Evolutionary conservation across 1,284 basidiomycete species (phyloP), one percentile per base, ranked within the genome.

Genomic region (Xerocomus minutiporus): DNA sequence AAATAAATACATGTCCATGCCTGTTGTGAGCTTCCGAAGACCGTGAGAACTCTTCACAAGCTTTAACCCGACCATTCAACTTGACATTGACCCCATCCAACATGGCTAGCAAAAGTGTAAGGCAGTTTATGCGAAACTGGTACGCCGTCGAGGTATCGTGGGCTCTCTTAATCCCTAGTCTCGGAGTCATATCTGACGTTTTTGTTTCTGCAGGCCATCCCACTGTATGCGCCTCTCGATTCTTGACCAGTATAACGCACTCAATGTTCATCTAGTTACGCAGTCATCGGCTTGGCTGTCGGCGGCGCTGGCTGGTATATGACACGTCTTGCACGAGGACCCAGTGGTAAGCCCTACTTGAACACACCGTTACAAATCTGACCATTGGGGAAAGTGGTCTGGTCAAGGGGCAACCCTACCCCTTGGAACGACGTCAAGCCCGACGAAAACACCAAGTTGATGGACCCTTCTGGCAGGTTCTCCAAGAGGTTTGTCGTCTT

Each of bases 341-440:
- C 88, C 32, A 75, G 70, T 40, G 76, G 88, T 90, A 65, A 67
- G 83, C 72, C 29, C 20, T 50, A 11, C 23, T 28, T 41, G 23
- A 28, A 4, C 46, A 26, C 52, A 28, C 36, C 11, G 45, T 54
- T 17, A 54, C n/a, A 39, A 32, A 20, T 36, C 46, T 59, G 35
- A 51, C 29, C 40, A 13, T 34, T 0, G 35, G 40, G 12, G 15
- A 52, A 36, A 91, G 88, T 91, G 57, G 73, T 90, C 63, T 91
- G 89, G 88, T 83, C 86, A 43, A 88, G 83, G 74, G 74, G 61
- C 65, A 91, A 91, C 76, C 87, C 88, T 11, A 83, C 83, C 11
- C 88, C 89, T 17, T 91, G 87, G 86, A 86, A 88, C 68, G 76
- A 79, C 55, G 77, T 91, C 66, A 78, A 87, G 66, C 83, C 79